phyloP scores from a whole-genome alignment of 257 asterid species.

The Petunia secreta region DNA sequence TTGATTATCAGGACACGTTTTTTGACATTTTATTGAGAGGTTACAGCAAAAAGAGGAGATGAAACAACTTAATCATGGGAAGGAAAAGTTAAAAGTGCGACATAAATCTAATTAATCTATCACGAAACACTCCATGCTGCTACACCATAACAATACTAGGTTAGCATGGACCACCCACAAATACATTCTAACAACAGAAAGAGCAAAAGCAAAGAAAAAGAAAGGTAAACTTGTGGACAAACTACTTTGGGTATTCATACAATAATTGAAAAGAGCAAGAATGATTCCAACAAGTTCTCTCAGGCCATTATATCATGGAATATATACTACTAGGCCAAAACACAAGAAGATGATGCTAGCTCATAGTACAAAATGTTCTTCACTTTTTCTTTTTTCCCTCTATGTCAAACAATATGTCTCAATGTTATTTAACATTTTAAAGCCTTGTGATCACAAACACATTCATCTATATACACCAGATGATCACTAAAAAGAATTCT shows the following conservation, averaged over 20 bases:
- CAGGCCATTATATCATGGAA: neutral
- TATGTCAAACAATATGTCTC: neutral
- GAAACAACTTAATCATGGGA: too few relatives aligned
- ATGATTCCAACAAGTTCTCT: constrained; percentile 1
- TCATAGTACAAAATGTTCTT: neutral
- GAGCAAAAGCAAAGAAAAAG: neutral
- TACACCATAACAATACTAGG: too few relatives aligned
- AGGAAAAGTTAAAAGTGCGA: too few relatives aligned
- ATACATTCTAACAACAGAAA: neutral
- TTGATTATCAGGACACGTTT: too few relatives aligned
- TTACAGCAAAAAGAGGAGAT: too few relatives aligned
- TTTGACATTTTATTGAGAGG: too few relatives aligned
- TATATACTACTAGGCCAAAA: constrained; percentile 5
- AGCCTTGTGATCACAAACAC: neutral
- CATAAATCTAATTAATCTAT: too few relatives aligned
- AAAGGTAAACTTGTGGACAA: neutral
- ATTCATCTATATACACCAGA: neutral
- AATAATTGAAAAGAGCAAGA: neutral
- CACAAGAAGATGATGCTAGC: neutral
- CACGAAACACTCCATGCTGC: too few relatives aligned
- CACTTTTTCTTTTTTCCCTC: neutral
- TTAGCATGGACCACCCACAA: too few relatives aligned
- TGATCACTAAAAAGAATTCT: constrained; percentile 2
- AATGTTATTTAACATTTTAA: neutral
- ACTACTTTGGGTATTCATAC: neutral